Percentiles rank a stretch among this genome's conserved stretches.
phyloP scores from a whole-genome alignment of 2,329 filamentous ascomycete genomes.

The Talaromyces marneffei region DNA sequence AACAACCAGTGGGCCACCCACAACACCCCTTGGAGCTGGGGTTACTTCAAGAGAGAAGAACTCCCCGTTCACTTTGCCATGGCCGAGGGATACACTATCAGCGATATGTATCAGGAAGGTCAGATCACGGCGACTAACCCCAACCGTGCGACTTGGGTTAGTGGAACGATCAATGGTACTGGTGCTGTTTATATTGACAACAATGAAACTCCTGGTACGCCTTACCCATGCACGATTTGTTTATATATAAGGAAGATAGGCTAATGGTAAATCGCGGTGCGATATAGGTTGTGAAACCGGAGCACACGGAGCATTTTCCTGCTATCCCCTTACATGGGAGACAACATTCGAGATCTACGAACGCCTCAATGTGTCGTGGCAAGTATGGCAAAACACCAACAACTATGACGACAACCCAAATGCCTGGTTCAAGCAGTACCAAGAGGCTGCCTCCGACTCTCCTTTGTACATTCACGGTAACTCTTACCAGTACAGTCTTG shows the following conservation, averaged over 20 bases:
- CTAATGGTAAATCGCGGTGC: neutral
- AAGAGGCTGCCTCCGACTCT: slow-evolving; percentile 39
- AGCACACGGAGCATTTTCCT: slow-evolving; percentile 30
- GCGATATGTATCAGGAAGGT: slow-evolving; percentile 54
- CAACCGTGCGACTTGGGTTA: slow-evolving; percentile 49
- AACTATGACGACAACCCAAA: slow-evolving; percentile 53
- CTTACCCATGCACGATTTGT: neutral
- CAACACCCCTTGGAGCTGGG: slow-evolving; percentile 51
- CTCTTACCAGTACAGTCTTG: slow-evolving; percentile 40
- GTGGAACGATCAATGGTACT: slow-evolving; percentile 46
- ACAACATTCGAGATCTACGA: slow-evolving; percentile 48
- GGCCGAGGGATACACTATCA: slow-evolving; percentile 51
- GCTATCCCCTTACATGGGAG: slow-evolving; percentile 52
- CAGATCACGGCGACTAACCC: slow-evolving; percentile 48
- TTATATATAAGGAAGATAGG: no score
- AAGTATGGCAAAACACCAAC: slow-evolving; percentile 46
- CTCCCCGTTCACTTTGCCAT: slow-evolving; percentile 52
- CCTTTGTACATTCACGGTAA: slow-evolving; percentile 44
- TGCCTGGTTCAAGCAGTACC: slow-evolving; percentile 51
- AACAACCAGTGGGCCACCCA: slow-evolving; percentile 52
- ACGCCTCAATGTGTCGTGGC: slow-evolving; percentile 46
- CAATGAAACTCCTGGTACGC: slow-evolving; percentile 43
- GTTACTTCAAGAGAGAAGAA: slow-evolving; percentile 47
- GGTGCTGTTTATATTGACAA: slow-evolving; percentile 49
- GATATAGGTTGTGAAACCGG: slow-evolving; percentile 11